These are phyloP conservation scores for Sporothrix pallida DNA, from an alignment of 2,329 filamentous ascomycete species.

Conservation along the genomic window DNA sequence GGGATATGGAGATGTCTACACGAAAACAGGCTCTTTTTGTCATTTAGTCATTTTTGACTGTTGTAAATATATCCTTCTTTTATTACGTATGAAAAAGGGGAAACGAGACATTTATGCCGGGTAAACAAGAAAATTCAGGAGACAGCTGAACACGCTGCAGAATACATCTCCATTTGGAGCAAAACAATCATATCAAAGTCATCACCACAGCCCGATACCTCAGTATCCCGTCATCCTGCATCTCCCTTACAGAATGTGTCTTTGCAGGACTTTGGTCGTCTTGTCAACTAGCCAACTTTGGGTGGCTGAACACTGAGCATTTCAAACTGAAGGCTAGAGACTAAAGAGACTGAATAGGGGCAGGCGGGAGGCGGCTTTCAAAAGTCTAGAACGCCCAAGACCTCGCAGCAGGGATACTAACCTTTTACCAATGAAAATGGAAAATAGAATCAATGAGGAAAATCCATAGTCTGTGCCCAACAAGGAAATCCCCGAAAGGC, in stretches of 20 bases:
- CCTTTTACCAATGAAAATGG: background rate
- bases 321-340: too few relatives aligned
- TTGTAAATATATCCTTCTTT: background rate
- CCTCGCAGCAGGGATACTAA: background rate
- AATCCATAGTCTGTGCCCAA: background rate
- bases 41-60: slow-evolving; percentile 2
- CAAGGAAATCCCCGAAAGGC: slow-evolving; percentile 15
- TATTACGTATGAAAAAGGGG: slow-evolving; percentile 3
- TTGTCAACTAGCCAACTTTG: background rate
- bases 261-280: background rate
- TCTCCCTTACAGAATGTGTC: background rate
- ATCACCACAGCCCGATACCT: background rate
- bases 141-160: background rate
- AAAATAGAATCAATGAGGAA: too few relatives aligned
- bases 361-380: background rate
- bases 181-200: background rate
- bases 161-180: slow-evolving; percentile 9
- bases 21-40: background rate
- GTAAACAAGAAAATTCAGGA: background rate
- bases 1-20: too few relatives aligned
- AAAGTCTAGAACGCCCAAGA: slow-evolving; percentile 3
- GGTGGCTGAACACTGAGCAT: background rate
- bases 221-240: background rate
- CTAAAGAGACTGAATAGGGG: too few relatives aligned
- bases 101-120: background rate